Percentiles rank a stretch among this genome's conserved stretches.
These are phyloP conservation scores for Amanita muscaria DNA, from an alignment of 768 basidiomycete species.

Conservation along the genomic window DNA sequence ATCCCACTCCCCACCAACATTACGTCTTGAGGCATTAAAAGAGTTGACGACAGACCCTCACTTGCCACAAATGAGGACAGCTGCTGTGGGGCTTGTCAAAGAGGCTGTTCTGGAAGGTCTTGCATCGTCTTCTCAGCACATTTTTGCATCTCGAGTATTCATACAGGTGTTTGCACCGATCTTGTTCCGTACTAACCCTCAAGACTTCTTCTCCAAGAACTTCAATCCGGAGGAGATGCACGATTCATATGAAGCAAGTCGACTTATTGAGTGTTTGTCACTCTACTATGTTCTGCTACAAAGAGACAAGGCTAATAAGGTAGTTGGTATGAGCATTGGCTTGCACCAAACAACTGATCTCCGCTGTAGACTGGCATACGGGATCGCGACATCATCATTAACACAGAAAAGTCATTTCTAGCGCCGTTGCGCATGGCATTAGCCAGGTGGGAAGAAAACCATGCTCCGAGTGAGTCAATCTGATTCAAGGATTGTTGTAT, in stretches of 20 bases:
- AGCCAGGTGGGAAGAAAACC: slow-evolving; percentile 21
- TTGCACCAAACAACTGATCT: not conserved
- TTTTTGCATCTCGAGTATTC: slow-evolving; percentile 49
- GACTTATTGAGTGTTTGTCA: slow-evolving; percentile 57
- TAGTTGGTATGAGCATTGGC: slow-evolving; percentile 15
- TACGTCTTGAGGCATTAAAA: slow-evolving; percentile 46
- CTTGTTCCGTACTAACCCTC: slow-evolving; percentile 49
- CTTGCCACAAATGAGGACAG: slow-evolving; percentile 60
- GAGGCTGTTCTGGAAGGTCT: slow-evolving; percentile 53
- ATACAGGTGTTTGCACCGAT: slow-evolving; percentile 51
- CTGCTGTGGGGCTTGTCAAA: slow-evolving; percentile 60
- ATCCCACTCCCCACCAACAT: slow-evolving; percentile 32
- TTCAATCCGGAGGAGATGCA: slow-evolving; percentile 37
- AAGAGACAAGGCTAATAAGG: slow-evolving; percentile 51
- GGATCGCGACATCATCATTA: slow-evolving; percentile 32
- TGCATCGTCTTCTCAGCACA: slow-evolving; percentile 20
- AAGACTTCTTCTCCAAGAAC: slow-evolving; percentile 34
- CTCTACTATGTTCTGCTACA: slow-evolving; percentile 59
- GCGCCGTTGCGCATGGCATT: slow-evolving; percentile 33
- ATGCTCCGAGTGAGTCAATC: slow-evolving; percentile 13
- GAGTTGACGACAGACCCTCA: slow-evolving; percentile 42
- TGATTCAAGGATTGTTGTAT: too few relatives aligned
- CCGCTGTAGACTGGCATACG: slow-evolving; percentile 43
- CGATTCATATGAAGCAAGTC: slow-evolving; percentile 46
- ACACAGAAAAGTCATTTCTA: slow-evolving; percentile 37